phyloP scores from a whole-genome alignment of 257 asterid species.

The Ocimum tenuiflorum region DNA sequence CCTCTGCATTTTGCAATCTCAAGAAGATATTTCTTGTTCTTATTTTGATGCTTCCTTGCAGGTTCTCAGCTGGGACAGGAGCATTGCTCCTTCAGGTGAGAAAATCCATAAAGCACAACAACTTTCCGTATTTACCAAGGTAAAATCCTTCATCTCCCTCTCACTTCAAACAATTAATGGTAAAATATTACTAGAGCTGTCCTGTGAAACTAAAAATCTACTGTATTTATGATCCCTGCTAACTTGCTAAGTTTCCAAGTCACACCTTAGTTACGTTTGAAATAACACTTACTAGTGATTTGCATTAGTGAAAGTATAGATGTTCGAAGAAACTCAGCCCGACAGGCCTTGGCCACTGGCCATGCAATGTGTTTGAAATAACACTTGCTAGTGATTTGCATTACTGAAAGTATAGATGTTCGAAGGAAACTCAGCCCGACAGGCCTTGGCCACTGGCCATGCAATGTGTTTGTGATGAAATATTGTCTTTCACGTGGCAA shows the following conservation, averaged over 20 bases:
- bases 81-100: background rate
- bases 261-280: background rate
- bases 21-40: background rate
- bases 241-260: background rate
- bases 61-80: conserved; percentile 23
- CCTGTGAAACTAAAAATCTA: background rate
- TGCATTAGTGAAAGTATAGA: background rate
- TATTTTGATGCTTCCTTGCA: conserved; percentile 8
- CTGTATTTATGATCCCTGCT: background rate
- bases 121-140: conserved; percentile 18
- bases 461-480: too few species aligned
- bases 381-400: background rate
- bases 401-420: background rate
- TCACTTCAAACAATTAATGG: background rate
- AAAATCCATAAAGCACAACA: conserved; percentile 1
- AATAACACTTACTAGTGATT: background rate
- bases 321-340: background rate
- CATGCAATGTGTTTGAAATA: background rate
- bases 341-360: background rate
- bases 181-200: background rate
- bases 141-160: background rate
- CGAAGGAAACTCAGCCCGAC: background rate
- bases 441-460: too few species aligned
- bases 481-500: too few species aligned
- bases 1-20: too few species aligned